Evolutionary conservation across 139 green algal genomes (phyloP).

Genomic region (Mesostigma viride): DNA sequence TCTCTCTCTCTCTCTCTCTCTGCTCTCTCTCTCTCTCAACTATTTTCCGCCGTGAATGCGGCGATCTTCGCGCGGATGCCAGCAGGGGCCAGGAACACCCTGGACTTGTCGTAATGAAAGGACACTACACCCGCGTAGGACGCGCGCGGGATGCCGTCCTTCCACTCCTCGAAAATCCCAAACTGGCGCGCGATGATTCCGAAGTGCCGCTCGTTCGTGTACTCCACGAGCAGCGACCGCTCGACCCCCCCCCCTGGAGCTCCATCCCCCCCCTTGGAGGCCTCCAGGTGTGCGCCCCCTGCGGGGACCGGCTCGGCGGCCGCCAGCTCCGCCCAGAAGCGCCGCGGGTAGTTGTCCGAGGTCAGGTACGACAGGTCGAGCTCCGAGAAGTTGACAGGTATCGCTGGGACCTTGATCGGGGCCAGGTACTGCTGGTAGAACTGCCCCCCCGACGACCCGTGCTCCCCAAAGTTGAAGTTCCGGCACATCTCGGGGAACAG

Average conservation of each 20-base stretch:
- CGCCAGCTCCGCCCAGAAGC: neutral
- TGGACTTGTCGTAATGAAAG: no score
- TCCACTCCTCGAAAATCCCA: conserved; percentile 33
- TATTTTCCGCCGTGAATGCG: no score
- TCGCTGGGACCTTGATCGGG: conserved; percentile 14
- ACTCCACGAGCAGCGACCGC: conserved; percentile 22
- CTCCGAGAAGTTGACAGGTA: neutral
- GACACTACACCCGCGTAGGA: conserved; percentile 21
- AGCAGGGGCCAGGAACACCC: no score
- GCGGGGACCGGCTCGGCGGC: neutral
- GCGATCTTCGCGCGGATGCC: no score
- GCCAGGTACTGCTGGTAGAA: conserved; percentile 26
- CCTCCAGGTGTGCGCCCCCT: neutral
- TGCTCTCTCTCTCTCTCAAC: no score
- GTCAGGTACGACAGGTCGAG: neutral
- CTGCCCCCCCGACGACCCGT: conserved; percentile 24
- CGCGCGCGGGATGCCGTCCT: conserved; percentile 23
- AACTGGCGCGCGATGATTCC: conserved; percentile 13
- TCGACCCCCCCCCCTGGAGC: neutral
- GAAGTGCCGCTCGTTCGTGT: conserved; percentile 3
- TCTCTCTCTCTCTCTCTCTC: no score
- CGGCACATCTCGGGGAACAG: conserved; percentile 32
- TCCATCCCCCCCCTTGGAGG: no score
- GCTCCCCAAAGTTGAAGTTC: conserved; percentile 34
- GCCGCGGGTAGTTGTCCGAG: conserved; percentile 10